phyloP scores from a whole-genome alignment of 164 flowering plant species.

The Vitis vinifera region ASM3070453v1 NC_081819.1:17214001-17214500 shows the following conservation, averaged over 20 bases:
- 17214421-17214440: background rate
- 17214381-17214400: constrained; percentile 2
- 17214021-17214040: constrained; percentile 45
- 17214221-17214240: constrained; percentile 24
- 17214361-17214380: constrained; percentile 14
- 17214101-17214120: constrained; percentile 15
- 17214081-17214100: constrained; percentile 46
- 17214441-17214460: too few relatives aligned
- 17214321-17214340: constrained; percentile 18
- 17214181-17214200: constrained; percentile 3
- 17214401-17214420: constrained; percentile 1
- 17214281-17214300: constrained; percentile 21
- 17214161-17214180: constrained; percentile 13
- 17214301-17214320: constrained; percentile 16
- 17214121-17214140: constrained; percentile 9
- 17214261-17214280: constrained; percentile 6
- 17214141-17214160: constrained; percentile 6
- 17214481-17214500: too few relatives aligned
- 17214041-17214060: constrained; percentile 31
- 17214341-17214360: constrained; percentile 23
- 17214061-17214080: constrained; percentile 55
- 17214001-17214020: constrained; percentile 32
- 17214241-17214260: constrained; percentile 12
- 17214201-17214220: constrained; percentile 14
- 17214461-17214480: too few relatives aligned